phyloP scores from a whole-genome alignment of 2,329 filamentous ascomycete genomes.

The Aciculosporium take region DNA sequence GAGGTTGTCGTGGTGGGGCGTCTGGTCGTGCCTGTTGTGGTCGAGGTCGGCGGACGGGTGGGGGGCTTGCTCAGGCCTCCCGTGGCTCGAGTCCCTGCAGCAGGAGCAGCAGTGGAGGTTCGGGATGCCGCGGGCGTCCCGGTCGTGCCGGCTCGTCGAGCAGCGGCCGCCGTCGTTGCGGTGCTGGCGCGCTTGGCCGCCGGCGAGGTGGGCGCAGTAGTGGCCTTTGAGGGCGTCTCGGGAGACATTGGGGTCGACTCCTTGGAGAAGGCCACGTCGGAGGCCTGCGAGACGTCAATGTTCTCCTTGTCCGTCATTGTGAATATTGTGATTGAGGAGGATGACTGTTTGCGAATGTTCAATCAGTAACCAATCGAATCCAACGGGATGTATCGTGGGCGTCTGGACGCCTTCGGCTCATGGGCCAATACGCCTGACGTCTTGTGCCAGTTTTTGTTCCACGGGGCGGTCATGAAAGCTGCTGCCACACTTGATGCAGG shows the following conservation, averaged over 20 bases:
- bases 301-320: conserved; percentile 35
- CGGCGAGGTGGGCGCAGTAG: conserved; percentile 14
- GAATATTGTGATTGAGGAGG: conserved; percentile 3
- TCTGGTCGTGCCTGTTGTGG: conserved; percentile 17
- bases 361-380: background rate
- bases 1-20: conserved; percentile 20
- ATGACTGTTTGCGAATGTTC: background rate
- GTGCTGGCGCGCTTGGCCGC: conserved; percentile 23
- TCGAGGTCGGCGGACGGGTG: conserved; percentile 28
- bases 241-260: conserved; percentile 18
- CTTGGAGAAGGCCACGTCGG: conserved; percentile 21
- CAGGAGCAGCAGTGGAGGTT: conserved; percentile 4
- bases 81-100: conserved; percentile 4
- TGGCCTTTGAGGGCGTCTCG: conserved; percentile 20
- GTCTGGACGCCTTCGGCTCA: no score
- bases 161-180: conserved; percentile 20
- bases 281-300: conserved; percentile 29
- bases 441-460: background rate
- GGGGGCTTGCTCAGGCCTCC: conserved; percentile 32
- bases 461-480: background rate
- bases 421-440: no score
- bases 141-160: conserved; percentile 18
- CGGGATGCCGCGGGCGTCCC: conserved; percentile 14
- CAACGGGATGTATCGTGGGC: no score
- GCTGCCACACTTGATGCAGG: background rate